These are phyloP conservation scores for Tricholoma matsutake DNA, from an alignment of 768 basidiomycete species.

Conservation along the genomic window DNA sequence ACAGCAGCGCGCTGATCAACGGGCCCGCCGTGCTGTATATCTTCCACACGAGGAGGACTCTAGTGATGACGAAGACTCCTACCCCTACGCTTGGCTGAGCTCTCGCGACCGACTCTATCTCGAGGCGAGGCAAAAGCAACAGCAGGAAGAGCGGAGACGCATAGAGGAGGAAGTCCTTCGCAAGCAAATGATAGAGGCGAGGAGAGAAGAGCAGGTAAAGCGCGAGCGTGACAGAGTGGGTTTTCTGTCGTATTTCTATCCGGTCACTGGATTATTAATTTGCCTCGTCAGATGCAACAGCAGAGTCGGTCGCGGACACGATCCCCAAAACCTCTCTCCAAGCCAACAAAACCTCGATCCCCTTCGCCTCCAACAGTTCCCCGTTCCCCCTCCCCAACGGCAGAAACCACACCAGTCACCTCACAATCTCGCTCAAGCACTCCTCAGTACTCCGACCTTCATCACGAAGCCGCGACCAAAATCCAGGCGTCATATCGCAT, in stretches of 20 bases:
- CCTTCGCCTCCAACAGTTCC: slow-evolving; percentile 4
- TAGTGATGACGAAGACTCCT: slow-evolving; percentile 30
- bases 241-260: not conserved
- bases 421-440: slow-evolving; percentile 11
- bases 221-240: slow-evolving; percentile 10
- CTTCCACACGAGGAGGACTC: slow-evolving; percentile 36
- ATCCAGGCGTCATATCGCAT: slow-evolving; percentile 49
- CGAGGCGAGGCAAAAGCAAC: slow-evolving; percentile 27
- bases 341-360: not conserved
- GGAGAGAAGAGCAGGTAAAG: slow-evolving; percentile 8
- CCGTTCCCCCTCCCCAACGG: not conserved
- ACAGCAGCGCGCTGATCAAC: slow-evolving; percentile 31
- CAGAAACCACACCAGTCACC: slow-evolving; percentile 4
- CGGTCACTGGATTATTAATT: not conserved
- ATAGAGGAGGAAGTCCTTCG: slow-evolving; percentile 14
- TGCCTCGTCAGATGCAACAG: slow-evolving; percentile 10
- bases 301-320: not conserved
- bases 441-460: slow-evolving; percentile 25
- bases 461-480: slow-evolving; percentile 39
- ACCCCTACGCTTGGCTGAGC: slow-evolving; percentile 15
- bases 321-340: not conserved
- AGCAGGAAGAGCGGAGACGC: slow-evolving; percentile 25
- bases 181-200: slow-evolving; percentile 11
- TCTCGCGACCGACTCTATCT: slow-evolving; percentile 33
- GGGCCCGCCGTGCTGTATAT: slow-evolving; percentile 35